phyloP scores from a whole-genome alignment of 805 yeast species.

The Starmerella davenportii region DNA sequence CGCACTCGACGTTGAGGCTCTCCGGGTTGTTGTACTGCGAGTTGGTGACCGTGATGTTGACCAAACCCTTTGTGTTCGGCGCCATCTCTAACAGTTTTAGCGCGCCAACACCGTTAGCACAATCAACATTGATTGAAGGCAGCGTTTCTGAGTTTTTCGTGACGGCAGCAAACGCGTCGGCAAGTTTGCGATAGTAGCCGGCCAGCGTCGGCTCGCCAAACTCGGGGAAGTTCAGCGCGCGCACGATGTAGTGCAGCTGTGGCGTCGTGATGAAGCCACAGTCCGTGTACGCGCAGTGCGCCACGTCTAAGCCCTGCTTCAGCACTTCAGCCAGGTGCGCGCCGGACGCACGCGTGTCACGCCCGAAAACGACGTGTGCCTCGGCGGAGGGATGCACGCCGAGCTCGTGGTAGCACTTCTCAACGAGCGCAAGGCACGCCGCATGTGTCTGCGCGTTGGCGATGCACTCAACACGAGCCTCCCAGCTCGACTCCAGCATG shows the following conservation, averaged over 20 bases:
- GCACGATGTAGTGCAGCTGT: slow-evolving; percentile 73
- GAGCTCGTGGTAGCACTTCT: slow-evolving; percentile 25
- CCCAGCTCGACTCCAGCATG: slow-evolving; percentile 79
- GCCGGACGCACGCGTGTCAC: slow-evolving; percentile 81
- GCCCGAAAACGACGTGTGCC: slow-evolving; percentile 46
- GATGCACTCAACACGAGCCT: slow-evolving; percentile 52
- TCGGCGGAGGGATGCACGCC: slow-evolving; percentile 30
- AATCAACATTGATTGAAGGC: slow-evolving; percentile 46
- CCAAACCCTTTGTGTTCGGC: slow-evolving; percentile 25
- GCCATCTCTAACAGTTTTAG: slow-evolving; percentile 42
- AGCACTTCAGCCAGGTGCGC: slow-evolving; percentile 43
- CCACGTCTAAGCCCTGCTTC: slow-evolving; percentile 39
- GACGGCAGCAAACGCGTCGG: slow-evolving; percentile 31
- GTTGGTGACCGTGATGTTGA: slow-evolving; percentile 33
- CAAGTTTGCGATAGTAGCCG: slow-evolving; percentile 54
- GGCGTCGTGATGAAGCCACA: slow-evolving; percentile 77
- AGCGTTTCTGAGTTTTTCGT: slow-evolving; percentile 15
- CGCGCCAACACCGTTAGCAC: slow-evolving; percentile 96
- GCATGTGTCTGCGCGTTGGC: slow-evolving; percentile 48
- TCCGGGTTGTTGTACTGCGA: slow-evolving; percentile 35
- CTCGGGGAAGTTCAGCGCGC: slow-evolving; percentile 37
- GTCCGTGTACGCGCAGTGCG: slow-evolving; percentile 33
- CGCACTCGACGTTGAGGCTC: slow-evolving; percentile 59
- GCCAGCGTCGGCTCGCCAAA: slow-evolving; percentile 47
- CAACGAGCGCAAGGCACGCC: slow-evolving; percentile 28